Conservation (phyloP, 306 rosid species). For the Alnus glutinosa region DNA sequence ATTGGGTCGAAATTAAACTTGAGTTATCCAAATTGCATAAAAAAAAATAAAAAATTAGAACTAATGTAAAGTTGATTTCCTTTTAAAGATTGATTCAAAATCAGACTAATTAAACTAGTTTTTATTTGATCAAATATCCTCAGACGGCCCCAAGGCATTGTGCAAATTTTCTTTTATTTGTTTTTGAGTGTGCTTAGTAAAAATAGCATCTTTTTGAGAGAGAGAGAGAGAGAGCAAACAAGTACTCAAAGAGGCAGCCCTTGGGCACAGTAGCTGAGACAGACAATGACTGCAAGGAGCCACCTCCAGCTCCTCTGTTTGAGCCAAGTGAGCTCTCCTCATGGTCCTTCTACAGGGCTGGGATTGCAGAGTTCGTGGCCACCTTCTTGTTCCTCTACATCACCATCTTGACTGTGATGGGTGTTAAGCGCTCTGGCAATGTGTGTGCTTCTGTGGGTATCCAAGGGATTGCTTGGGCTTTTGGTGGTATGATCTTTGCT, state of each 20-base stretch:
- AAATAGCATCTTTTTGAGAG: background rate
- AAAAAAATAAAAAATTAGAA: too few relatives aligned
- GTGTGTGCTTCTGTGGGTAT: constrained; percentile 75
- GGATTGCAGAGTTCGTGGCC: constrained; percentile 85
- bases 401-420: constrained; percentile 82
- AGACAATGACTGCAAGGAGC: constrained; percentile 79
- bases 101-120: too few relatives aligned
- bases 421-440: constrained; percentile 42
- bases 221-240: constrained; percentile 59
- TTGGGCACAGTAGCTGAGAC: constrained; percentile 70
- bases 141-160: too few relatives aligned
- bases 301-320: constrained; percentile 83
- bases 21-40: too few relatives aligned
- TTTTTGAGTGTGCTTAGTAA: background rate
- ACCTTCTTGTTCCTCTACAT: constrained; percentile 92
- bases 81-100: too few relatives aligned
- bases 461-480: constrained; percentile 98
- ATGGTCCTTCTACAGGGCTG: constrained; percentile 94
- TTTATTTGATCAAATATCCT: too few relatives aligned
- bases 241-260: constrained; percentile 69
- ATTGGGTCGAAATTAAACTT: too few relatives aligned
- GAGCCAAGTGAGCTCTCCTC: constrained; percentile 85
- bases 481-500: constrained; percentile 97
- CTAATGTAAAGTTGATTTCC: too few relatives aligned
- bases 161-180: background rate